Evolutionary conservation across 306 rosid species (phyloP), one percentile per base, ranked within the genome.

Genomic region (Cucumis cinereus): DNA sequence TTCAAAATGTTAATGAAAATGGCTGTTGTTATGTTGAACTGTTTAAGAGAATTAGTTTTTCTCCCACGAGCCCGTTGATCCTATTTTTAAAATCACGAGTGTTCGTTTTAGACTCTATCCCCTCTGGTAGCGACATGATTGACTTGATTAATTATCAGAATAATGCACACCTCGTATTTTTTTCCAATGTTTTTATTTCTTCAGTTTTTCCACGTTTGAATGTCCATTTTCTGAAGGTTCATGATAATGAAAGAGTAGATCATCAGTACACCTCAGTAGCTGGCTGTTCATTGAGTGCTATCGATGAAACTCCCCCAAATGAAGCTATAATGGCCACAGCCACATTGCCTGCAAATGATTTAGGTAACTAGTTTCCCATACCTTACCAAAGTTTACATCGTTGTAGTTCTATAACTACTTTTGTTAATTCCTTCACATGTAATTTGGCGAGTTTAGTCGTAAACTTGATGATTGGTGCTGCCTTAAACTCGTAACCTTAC

Each of bases 331-430:
- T 72, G 56, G 23, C 49, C 56, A 26, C 84, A 74, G 26, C 74
- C 61, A 14, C 83, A 71, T 59, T 81, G 47, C 79, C 74, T 57
- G 73, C 86, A 71, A 72, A 36, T 81, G 79, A 70, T 53, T 58
- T 59, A 35, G 84, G 86, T 80, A 77, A 52, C 55, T 43, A 60
- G 50, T 69, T 77, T 79, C 40, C 35, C 59, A 60, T 59, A 24
- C 40, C 41, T 24, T 3, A 22, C n/a, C 30, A 23, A 68, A 68
- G 22, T 6, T 40, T 40, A 40, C 26, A 58, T 58, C n/a, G 17
- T 58, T 58, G 19, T 58, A 58, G 17, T 58, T 58, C 36, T 58
- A 58, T 58, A 10, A 58, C 19, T 58, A 11, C 28, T 11, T 2
- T 23, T 57, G 3, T 57, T 4, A 14, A 23, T 59, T 24, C 14